These are phyloP conservation scores for Nitzschia palea DNA, from an alignment of 108 stramenopile species.

Conservation along the genomic window DNA sequence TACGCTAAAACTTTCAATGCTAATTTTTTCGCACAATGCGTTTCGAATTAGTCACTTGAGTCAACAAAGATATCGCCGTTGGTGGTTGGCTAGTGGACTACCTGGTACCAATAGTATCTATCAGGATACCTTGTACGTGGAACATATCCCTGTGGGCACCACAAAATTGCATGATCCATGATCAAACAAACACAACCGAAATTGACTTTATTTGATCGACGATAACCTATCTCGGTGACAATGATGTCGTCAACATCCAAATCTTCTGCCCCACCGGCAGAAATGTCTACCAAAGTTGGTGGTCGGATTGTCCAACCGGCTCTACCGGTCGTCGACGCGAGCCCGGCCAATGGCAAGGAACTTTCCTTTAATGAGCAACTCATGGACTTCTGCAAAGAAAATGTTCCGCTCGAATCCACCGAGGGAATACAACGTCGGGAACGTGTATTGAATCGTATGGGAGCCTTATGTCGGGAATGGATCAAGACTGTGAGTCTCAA, in stretches of 20 bases:
- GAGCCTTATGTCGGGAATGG: constrained; percentile 68
- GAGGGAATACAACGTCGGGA: constrained; percentile 80
- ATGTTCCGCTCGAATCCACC: constrained; percentile 74
- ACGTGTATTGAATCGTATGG: constrained; percentile 76
- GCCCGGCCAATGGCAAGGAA: constrained; percentile 54
- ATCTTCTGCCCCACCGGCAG: background rate
- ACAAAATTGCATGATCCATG: too few species aligned
- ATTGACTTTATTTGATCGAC: too few species aligned
- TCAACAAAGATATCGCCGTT: too few species aligned
- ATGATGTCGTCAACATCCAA: too few species aligned
- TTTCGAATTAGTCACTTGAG: background rate
- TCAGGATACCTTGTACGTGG: too few species aligned
- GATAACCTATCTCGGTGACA: too few species aligned
- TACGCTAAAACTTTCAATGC: background rate
- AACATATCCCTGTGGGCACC: too few species aligned
- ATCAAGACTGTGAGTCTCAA: constrained; percentile 60
- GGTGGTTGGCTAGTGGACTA: too few species aligned
- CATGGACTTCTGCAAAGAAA: constrained; percentile 35
- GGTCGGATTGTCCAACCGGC: constrained; percentile 75
- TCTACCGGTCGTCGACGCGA: constrained; percentile 73
- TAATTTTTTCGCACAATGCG: background rate
- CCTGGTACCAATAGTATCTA: too few species aligned
- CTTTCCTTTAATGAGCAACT: constrained; percentile 54
- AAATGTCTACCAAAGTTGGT: constrained; percentile 53
- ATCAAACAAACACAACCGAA: too few species aligned